Evolutionary conservation across 75 land plant species (phyloP), one percentile per base, ranked within the genome.

Genomic region (Adiantum capillusveneris): DNA sequence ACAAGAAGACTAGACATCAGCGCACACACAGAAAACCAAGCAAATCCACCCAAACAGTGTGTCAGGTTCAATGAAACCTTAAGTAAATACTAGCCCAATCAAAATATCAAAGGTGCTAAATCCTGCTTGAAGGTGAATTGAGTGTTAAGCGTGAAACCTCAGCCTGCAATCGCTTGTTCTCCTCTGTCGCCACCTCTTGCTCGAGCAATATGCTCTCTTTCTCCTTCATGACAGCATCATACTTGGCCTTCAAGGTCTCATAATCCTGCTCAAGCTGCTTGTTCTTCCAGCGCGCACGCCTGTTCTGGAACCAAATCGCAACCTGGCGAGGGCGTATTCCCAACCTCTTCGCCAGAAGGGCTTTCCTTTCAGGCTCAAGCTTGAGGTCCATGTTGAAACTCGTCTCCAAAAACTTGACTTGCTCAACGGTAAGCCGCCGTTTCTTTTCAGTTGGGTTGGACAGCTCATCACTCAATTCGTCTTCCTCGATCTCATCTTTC

Each of bases 251-350:
- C 44, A 70, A 59, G 26, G 29, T 45, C 1, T 45, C 20, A 52
- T 70, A 70, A 41, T 63, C 73, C 17, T 62, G 65, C 60, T 70
- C 73, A 11, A 70, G 43, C 49, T 70, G 64, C 53, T 69, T 68
- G 57, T 31, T 68, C 57, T 60, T 59, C 63, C 62, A 59, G 26
- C 70, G 30, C 6, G 70, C 70, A 11, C 70, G 55, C 45, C 70
- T 17, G 57, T 68, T 68, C 57, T 68, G 70, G 25, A 68, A 68
- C 70, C 72, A 69, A 34, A 69, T 64, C 7, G 72, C 64, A 16
- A 69, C 72, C 53, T 61, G 58, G 16, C 63, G 64, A 11, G 72
- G 72, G 28, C 63, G 57, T 20, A 69, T 59, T 1, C 72, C 72
- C 19, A 69, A 31, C 65, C 61, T 45, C 11, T 28, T 43, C 1